Percentiles rank a stretch among this genome's conserved stretches.
These are phyloP conservation scores for Zymoseptoria crescenta DNA, from an alignment of 2,329 filamentous ascomycete species.

Conservation along the genomic window DNA sequence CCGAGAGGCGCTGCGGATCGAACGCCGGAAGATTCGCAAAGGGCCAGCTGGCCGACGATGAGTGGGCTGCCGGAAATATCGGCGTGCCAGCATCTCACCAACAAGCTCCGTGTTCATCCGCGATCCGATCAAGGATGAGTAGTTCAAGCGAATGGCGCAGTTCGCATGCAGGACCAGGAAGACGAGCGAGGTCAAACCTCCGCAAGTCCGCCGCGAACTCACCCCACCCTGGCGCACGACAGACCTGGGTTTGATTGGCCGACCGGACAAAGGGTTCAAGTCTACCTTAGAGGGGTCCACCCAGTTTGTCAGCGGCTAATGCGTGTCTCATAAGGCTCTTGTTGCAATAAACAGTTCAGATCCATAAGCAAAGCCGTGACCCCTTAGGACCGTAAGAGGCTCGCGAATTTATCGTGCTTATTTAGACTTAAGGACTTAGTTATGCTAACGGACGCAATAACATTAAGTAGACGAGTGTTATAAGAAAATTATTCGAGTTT, in stretches of 20 bases:
- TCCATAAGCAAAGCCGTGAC: not conserved
- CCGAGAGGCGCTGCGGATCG: not conserved
- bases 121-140: not conserved
- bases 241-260: not conserved
- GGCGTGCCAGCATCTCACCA: not conserved
- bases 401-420: not conserved
- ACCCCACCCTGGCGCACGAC: not conserved
- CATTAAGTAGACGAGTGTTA: too few species aligned
- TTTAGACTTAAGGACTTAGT: too few species aligned
- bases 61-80: not conserved
- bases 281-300: not conserved
- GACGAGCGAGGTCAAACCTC: not conserved
- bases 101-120: not conserved
- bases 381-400: not conserved
- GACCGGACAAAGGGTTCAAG: not conserved
- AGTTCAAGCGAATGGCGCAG: not conserved
- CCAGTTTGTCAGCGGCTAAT: not conserved
- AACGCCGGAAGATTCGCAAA: not conserved
- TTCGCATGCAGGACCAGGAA: not conserved
- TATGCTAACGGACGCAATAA: too few species aligned
- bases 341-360: not conserved
- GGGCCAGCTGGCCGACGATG: not conserved
- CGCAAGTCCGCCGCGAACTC: not conserved
- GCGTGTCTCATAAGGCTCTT: not conserved
- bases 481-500: too few species aligned